Evolutionary conservation across 2,329 filamentous ascomycete species (phyloP), one percentile per base, ranked within the genome.

Genomic region (Arthrobotrys pseudoclavata): DNA sequence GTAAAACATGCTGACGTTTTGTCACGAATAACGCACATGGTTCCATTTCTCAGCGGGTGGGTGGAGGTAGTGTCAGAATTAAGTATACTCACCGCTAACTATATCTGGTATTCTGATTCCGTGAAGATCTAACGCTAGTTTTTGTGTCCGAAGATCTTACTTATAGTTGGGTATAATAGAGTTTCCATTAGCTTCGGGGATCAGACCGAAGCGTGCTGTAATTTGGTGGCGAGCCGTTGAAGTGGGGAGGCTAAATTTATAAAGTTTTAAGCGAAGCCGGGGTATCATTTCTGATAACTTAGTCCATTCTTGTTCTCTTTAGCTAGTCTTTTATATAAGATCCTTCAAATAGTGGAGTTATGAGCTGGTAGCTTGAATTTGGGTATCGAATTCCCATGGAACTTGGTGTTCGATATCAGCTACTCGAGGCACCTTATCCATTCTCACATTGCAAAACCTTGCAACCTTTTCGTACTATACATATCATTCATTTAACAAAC

Each of bases 321-420:
- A 31, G 22, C 22, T 22, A 50, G 18, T 45, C 4, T 45, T 4
- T 12, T n/a, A 40, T 40, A 40, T 40, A 22, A 50, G 26, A 50
- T 50, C 18, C 47, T 24, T 50, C 47, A 2, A 24, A 13, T 13
- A 31, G 50, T 53, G 24, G 24, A 31, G 18, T 24, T 31, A 50
- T 50, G 20, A 53, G 50, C 24, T 52, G 22, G 31, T 22, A 40
- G n/a, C n/a, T 42, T 61, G 20, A 20, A 15, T 12, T 10, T 57
- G n/a, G 20, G n/a, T 1, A 15, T 50, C 12, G 13, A 29, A n/a
- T 34, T 55, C 66, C 66, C 66, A 71, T 72, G 53, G 82, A 12
- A 83, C 81, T 37, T 83, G 80, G 9, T 69, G 68, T 67, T 83
- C 82, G 2, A 83, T 81, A 34, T 80, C 80, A 3, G 81, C 80